These are phyloP conservation scores for Cicer cuneatum DNA, from an alignment of 306 rosid species.

Conservation along the genomic window DNA sequence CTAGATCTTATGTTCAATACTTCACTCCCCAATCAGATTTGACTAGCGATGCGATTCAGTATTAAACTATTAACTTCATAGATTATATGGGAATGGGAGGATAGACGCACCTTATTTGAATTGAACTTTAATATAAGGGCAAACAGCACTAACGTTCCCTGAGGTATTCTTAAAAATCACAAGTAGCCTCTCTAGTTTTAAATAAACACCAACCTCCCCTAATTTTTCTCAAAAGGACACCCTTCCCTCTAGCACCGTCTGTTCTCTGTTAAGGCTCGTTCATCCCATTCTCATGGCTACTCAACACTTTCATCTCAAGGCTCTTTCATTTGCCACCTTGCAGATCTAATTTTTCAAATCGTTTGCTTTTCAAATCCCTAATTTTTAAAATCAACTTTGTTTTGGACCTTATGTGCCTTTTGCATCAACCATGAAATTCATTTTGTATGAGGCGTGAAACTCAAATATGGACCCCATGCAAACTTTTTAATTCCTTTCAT, in stretches of 20 bases:
- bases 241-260: not conserved
- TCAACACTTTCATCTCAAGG: not conserved
- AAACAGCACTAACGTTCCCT: not conserved
- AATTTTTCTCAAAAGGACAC: not conserved
- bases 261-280: not conserved
- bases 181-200: slow-evolving; percentile 2
- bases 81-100: not conserved
- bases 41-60: slow-evolving; percentile 7
- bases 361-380: not conserved
- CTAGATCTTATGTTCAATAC: slow-evolving; percentile 1
- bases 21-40: slow-evolving; percentile 13
- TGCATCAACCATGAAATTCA: not conserved
- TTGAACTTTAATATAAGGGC: not conserved
- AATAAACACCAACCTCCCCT: not conserved
- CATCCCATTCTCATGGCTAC: slow-evolving; percentile 4
- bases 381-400: not conserved
- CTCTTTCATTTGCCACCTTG: not conserved
- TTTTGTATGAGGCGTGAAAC: not conserved
- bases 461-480: not conserved
- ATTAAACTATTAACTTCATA: not conserved
- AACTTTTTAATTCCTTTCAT: not conserved
- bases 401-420: not conserved
- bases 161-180: not conserved
- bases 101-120: slow-evolving; percentile 10
- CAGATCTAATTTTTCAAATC: not conserved